Evolutionary conservation across 306 rosid species (phyloP), one percentile per base, ranked within the genome.

Genomic region (Vigna hirtella): DNA sequence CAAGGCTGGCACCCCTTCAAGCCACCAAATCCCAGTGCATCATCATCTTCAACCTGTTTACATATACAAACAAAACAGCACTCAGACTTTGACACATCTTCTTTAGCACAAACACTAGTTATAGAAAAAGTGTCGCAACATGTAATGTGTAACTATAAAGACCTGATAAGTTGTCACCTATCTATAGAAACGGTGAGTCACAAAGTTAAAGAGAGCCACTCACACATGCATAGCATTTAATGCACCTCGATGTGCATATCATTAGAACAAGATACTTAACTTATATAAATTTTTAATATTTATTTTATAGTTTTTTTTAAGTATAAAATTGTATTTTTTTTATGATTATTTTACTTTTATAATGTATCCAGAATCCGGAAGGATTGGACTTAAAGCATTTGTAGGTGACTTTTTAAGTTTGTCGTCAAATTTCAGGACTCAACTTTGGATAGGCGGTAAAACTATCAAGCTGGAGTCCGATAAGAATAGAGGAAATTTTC

Each of bases 101-200:
- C 42, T 38, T 14, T 47, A 58, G 17, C n/a, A 51, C 48, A 65
- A 72, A 52, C 45, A 30, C 13, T 11, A 40, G 49, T 77, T 24
- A n/a, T 16, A 2, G 34, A 43, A 15, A 64, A 66, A 77, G 22
- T n/a, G 20, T 56, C 55, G 38, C 4, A 13, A 47, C 38, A 24
- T 14, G 56, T 2, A 67, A 20, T 45, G 73, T 66, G 72, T 52
- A 50, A 70, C 17, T 49, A 79, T 77, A 9, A 76, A 73, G 36
- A 43, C 64, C 17, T 7, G 65, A 61, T 17, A 55, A 4, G 50
- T 28, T 43, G 43, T 81, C 72, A 22, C 16, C 61, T 53, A 40
- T 52, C 4, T 24, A 16, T 42, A 10, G 26, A 51, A 48, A 58
- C 28, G 15, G 13, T 53, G 20, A 75, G 62, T 48, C 50, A 59